Conservation (phyloP, 2,329 filamentous ascomycete species). For the Diaporthe humulicola region DNA sequence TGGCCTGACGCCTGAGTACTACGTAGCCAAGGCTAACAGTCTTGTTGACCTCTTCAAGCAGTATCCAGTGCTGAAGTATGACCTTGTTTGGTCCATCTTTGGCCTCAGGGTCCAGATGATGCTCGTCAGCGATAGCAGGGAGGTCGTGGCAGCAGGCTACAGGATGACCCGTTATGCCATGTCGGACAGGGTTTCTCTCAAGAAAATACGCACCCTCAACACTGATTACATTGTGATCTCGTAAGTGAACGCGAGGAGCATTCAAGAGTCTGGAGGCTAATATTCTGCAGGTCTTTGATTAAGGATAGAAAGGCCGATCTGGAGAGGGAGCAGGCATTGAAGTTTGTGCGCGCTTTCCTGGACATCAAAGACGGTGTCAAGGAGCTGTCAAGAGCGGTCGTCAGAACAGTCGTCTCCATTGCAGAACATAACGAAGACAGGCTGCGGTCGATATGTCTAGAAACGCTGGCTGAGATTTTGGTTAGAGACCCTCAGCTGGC, state of each 20-base stretch:
- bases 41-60: constrained; percentile 97
- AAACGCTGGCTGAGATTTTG: constrained; percentile 93
- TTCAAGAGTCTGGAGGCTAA: constrained; percentile 29
- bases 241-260: constrained; percentile 47
- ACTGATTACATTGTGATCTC: constrained; percentile 94
- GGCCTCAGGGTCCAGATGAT: constrained; percentile 94
- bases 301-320: constrained; percentile 98
- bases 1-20: constrained; percentile 92
- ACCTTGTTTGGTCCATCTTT: constrained; percentile 95
- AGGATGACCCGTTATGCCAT: constrained; percentile 94
- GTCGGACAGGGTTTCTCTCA: constrained; percentile 89
- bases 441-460: constrained; percentile 88
- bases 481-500: constrained; percentile 87
- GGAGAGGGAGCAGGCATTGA: constrained; percentile 95
- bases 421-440: constrained; percentile 90
- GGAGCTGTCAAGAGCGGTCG: constrained; percentile 88
- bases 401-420: constrained; percentile 90
- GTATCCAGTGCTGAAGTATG: constrained; percentile 94
- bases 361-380: constrained; percentile 93
- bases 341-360: constrained; percentile 94
- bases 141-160: constrained; percentile 95
- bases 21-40: constrained; percentile 91
- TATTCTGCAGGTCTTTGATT: constrained; percentile 75
- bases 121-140: constrained; percentile 94
- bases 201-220: constrained; percentile 87